Base-by-base conservation (phyloP, 2,329 filamentous ascomycete genomes). In the Ascochyta fabae region DNA sequence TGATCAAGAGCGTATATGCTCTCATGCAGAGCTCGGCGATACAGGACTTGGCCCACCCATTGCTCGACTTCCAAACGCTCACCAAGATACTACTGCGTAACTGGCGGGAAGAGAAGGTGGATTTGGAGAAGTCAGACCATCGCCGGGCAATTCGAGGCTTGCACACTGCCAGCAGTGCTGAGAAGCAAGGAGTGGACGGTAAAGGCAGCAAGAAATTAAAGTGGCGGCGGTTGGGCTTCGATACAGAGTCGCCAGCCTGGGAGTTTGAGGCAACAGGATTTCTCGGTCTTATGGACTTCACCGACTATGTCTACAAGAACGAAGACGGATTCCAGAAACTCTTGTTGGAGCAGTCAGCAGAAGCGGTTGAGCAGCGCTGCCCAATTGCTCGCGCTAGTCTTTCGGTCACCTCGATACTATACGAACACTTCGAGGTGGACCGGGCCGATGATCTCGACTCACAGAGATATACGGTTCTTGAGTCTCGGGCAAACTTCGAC, bases 251-350 rank as follows among this genome's bases (percentile, higher is more conserved):
- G 64, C 95, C 95, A 3, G 88, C 88, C 0, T 83, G 84, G 66
- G 95, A 99, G 66, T 98, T 99, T 70, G 88, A 92, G 19, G 81
- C 86, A 35, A 89, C 90, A 26, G 95, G 95, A 0, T 98, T 93
- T 72, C 77, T 99, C 49, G 95, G 95, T 26, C 91, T 99, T 86
- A 98, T 99, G 93, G 95, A 99, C 74, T 77, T 99, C 68, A 91
- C 92, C 2, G 93, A 98, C 75, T 99, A 92, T 73, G 92, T 96
- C 44, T 86, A 90, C 69, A 96, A 92, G 72, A 88, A 96, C 70
- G 92, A 96, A 73, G 93, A 97, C 71, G 86, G 87, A 10, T 98
- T 96, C 66, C 93, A 96, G 73, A 97, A 96, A 77, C 82, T 96
- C 65, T 64, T 99, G 15, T 80, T 97, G 33, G 95, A 99, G 76